phyloP scores from a whole-genome alignment of 352 stramenopile genomes.

The Phytophthora aleatoria region DNA sequence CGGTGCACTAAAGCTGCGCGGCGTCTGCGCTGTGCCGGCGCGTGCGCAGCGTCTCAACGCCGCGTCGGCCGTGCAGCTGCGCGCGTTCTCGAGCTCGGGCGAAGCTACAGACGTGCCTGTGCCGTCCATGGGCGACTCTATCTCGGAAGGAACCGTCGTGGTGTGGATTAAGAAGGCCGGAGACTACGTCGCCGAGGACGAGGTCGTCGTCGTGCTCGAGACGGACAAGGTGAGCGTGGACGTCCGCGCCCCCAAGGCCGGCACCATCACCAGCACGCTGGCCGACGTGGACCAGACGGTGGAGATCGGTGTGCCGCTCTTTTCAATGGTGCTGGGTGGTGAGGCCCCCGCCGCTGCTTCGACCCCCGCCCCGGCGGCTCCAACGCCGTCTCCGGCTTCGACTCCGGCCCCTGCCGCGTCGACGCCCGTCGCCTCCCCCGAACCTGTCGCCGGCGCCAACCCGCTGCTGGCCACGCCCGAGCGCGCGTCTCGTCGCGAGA shows the following conservation, averaged over 20 bases:
- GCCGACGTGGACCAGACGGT: conserved; percentile 95
- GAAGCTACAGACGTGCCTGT: conserved; percentile 69
- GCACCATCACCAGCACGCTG: conserved; percentile 91
- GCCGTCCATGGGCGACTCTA: conserved; percentile 94
- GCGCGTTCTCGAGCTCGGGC: conserved; percentile 44
- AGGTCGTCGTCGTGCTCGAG: conserved; percentile 98
- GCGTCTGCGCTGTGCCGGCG: conserved; percentile 3
- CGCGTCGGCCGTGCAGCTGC: conserved; percentile 17
- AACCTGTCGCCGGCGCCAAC: conserved; percentile 37
- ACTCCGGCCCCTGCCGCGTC: conserved; percentile 29
- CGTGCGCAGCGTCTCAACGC: conserved; percentile 5
- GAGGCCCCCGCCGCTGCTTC: conserved; percentile 23
- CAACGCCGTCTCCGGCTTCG: conserved; percentile 7
- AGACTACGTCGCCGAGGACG: conserved; percentile 93
- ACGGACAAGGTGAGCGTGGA: conserved; percentile 98
- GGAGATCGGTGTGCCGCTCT: conserved; percentile 92
- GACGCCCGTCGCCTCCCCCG: conserved; percentile 23
- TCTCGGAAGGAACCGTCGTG: conserved; percentile 97
- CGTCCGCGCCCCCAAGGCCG: conserved; percentile 84
- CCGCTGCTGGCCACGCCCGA: conserved; percentile 57
- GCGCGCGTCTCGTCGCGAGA: conserved; percentile 85
- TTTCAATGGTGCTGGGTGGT: conserved; percentile 91
- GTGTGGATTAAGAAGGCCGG: conserved; percentile 94
- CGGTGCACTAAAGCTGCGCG: conserved; percentile 4
- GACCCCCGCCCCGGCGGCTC: conserved; percentile 14